Evolutionary conservation across 352 stramenopile genomes (phyloP).

Genomic region (Globisporangium radiosum): DNA sequence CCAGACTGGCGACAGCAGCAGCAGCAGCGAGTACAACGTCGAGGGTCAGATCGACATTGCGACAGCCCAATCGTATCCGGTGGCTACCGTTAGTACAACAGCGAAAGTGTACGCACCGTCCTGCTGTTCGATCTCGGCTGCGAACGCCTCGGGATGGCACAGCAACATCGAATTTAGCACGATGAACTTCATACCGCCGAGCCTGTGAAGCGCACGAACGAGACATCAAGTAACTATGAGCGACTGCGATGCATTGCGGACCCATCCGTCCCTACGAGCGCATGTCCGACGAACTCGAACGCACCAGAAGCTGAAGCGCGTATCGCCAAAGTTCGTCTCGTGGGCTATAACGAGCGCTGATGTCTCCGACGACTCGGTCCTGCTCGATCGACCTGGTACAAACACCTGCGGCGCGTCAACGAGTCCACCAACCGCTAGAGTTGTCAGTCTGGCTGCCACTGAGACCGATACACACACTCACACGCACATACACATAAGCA

Average conservation of each 20-base stretch:
- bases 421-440: too few species aligned
- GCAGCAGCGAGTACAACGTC: too few species aligned
- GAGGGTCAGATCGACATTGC: too few species aligned
- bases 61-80: neutral
- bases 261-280: neutral
- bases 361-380: too few species aligned
- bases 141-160: slow-evolving; percentile 17
- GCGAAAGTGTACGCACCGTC: slow-evolving; percentile 28
- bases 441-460: too few species aligned
- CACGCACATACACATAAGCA: neutral
- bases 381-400: slow-evolving; percentile 28
- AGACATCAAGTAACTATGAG: too few species aligned
- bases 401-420: slow-evolving; percentile 32
- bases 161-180: slow-evolving; percentile 59
- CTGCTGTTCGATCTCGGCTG: slow-evolving; percentile 31
- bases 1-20: slow-evolving; percentile 20
- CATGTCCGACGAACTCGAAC: neutral
- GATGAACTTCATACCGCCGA: slow-evolving; percentile 74
- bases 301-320: slow-evolving; percentile 74
- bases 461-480: neutral
- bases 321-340: slow-evolving; percentile 49
- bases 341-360: slow-evolving; percentile 22
- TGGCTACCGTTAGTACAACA: neutral
- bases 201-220: slow-evolving; percentile 22
- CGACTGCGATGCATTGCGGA: neutral